These are phyloP conservation scores for Cyclaneusma minus DNA, from an alignment of 2,329 filamentous ascomycete species.

Conservation along the genomic window DNA sequence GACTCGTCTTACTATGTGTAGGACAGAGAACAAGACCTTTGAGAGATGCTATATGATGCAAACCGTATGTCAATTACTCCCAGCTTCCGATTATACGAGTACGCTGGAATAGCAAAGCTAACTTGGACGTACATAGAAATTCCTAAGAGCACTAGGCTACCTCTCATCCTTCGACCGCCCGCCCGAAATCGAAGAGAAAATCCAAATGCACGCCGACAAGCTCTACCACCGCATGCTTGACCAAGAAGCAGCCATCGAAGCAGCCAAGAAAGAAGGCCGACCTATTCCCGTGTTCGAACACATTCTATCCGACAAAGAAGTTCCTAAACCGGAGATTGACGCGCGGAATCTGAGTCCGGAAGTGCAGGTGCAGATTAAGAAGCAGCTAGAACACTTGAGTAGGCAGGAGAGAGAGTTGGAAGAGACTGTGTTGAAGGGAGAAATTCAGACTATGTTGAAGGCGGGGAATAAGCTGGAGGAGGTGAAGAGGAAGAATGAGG, in stretches of 20 bases:
- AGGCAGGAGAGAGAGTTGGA: constrained; percentile 44
- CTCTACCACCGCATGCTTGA: constrained; percentile 77
- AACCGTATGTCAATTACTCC: constrained; percentile 34
- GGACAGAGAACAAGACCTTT: constrained; percentile 59
- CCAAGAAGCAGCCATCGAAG: constrained; percentile 62
- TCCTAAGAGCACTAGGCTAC: constrained; percentile 83
- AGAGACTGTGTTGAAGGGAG: constrained; percentile 45
- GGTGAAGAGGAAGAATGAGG: constrained; percentile 38
- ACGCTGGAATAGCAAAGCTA: too few relatives aligned
- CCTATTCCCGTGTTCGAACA: constrained; percentile 43
- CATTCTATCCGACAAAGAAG: constrained; percentile 23
- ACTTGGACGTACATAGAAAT: constrained; percentile 37
- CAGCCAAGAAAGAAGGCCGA: constrained; percentile 46
- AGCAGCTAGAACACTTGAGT: constrained; percentile 39
- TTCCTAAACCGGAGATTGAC: constrained; percentile 6
- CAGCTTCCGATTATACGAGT: neutral
- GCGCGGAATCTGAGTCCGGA: constrained; percentile 25
- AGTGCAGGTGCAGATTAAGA: constrained; percentile 33
- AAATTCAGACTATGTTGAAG: constrained; percentile 43
- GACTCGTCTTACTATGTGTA: constrained; percentile 66
- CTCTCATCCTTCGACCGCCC: constrained; percentile 51
- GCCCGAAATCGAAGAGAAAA: constrained; percentile 60
- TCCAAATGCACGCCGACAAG: constrained; percentile 90
- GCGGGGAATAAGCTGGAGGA: constrained; percentile 39
- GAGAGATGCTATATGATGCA: constrained; percentile 85